A percentile compares a stretch with the other conserved stretches of the same genome.
phyloP scores from a whole-genome alignment of 2,329 filamentous ascomycete species.

The Pyrenochaeta sp. region DNA sequence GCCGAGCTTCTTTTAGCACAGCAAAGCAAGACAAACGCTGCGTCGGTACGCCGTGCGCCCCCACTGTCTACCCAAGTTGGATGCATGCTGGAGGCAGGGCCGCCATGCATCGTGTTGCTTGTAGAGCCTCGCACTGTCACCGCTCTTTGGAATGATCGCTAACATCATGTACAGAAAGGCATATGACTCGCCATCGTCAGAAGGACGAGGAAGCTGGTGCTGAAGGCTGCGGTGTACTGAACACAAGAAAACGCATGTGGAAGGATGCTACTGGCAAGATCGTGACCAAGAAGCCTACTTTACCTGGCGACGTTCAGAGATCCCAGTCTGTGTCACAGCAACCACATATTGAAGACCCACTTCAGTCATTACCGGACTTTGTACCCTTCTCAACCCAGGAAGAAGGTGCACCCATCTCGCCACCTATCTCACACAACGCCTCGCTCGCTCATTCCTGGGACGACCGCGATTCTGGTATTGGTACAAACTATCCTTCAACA shows the following conservation, averaged over 20 bases:
- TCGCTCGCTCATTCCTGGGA: conserved; percentile 37
- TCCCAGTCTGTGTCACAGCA: conserved; percentile 9
- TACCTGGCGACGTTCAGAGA: conserved; percentile 21
- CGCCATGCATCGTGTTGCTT: conserved; percentile 1
- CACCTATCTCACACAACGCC: conserved; percentile 43
- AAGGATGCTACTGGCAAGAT: conserved; percentile 63
- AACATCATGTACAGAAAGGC: conserved; percentile 58
- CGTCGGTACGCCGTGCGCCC: conserved; percentile 1
- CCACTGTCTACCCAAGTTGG: conserved; percentile 3
- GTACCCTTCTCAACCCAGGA: conserved; percentile 29
- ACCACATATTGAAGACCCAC: conserved; percentile 14
- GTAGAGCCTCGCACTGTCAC: conserved; percentile 7
- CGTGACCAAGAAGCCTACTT: conserved; percentile 54
- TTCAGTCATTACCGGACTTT: conserved; percentile 33
- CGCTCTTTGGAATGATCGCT: conserved; percentile 18
- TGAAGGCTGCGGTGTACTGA: conserved; percentile 59
- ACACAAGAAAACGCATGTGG: conserved; percentile 63
- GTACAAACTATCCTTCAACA: conserved; percentile 25
- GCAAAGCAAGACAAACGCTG: not conserved
- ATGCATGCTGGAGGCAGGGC: not conserved
- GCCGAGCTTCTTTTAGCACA: not conserved
- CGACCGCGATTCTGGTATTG: conserved; percentile 40
- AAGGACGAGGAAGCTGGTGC: conserved; percentile 66
- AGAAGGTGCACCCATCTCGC: conserved; percentile 43
- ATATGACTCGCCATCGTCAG: conserved; percentile 63